A percentile compares a stretch with the other conserved stretches of the same genome.
phyloP scores from a whole-genome alignment of 306 rosid species.

The Castanea sativa region DNA sequence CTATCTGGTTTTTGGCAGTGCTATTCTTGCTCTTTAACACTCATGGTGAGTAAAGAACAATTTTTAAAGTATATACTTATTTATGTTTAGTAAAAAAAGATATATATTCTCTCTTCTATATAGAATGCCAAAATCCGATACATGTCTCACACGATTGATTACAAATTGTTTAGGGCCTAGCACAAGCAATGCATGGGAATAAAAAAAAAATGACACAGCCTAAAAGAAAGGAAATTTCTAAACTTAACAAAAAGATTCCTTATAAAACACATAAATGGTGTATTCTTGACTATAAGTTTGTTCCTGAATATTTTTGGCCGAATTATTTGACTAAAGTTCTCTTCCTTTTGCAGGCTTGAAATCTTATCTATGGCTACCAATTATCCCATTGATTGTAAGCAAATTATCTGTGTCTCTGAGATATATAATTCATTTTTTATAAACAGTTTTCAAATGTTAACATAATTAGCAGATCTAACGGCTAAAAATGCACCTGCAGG shows the following conservation, averaged over 20 bases:
- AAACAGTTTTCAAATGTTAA: no score
- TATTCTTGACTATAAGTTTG: no score
- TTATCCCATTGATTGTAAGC: conserved; percentile 83
- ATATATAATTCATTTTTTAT: neutral
- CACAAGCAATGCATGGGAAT: no score
- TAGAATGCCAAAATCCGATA: no score
- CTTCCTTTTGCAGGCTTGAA: conserved; percentile 59
- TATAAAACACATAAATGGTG: no score
- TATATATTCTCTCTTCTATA: no score
- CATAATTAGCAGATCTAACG: neutral
- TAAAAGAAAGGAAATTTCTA: neutral
- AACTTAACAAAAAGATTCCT: no score
- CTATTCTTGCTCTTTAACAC: conserved; percentile 72
- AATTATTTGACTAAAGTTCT: neutral
- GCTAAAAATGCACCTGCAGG: conserved; percentile 33
- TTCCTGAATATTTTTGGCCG: neutral
- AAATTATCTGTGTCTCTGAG: neutral
- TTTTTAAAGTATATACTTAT: neutral
- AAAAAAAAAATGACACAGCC: neutral
- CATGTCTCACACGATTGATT: no score
- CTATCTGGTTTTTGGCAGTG: conserved; percentile 80
- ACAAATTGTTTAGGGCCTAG: no score
- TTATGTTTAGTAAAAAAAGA: neutral
- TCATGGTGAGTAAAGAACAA: conserved; percentile 44
- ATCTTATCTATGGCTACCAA: conserved; percentile 78